Base-by-base conservation (phyloP, 805 yeast genomes). In the Hanseniaspora mollemarum region DNA sequence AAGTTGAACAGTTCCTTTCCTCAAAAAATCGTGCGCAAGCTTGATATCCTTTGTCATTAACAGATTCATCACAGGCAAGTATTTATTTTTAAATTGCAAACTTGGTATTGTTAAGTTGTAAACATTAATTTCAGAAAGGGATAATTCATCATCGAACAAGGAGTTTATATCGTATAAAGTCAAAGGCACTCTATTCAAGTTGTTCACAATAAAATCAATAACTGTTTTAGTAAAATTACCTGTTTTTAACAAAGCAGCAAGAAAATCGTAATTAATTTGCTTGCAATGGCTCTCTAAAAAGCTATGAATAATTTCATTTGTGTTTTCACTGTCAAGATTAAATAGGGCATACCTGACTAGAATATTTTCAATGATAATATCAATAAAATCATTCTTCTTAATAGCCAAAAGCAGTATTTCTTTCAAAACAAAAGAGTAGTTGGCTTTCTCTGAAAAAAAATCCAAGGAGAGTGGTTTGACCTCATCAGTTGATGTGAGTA, bases 161-260 rank as follows among this genome's bases (percentile, higher is more conserved):
- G 24, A 31, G n/a, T 48, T 48, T 12, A 48, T 40, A 10, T 48
- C 51, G 19, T 33, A 18, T 12, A 48, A 16, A 13, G 51, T 48
- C 16, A 48, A 40, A 4, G 36, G 37, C 10, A 48, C 2, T 18
- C 7, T 9, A 18, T 33, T 29, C 44, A 48, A 40, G 18, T 48
- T 40, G 2, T 16, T 33, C 10, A 24, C 28, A 10, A 40, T n/a
- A 48, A 40, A 48, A 15, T 10, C 3, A n/a, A 24, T 8, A 32
- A 40, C 19, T 1, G n/a, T 24, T 32, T 18, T 12, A 12, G 2
- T 25, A 9, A 6, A 24, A 3, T 19, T n/a, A 7, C 4, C 3
- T 8, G 12, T 15, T 3, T 19, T 39, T 8, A 39, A 8, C 13
- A 39, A 39, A 12, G 5, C 16, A 16, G 8, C 19, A 25, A 39